Evolutionary conservation across 305 asterid species (phyloP).

Genomic region (Fraxinus dipetala): DNA sequence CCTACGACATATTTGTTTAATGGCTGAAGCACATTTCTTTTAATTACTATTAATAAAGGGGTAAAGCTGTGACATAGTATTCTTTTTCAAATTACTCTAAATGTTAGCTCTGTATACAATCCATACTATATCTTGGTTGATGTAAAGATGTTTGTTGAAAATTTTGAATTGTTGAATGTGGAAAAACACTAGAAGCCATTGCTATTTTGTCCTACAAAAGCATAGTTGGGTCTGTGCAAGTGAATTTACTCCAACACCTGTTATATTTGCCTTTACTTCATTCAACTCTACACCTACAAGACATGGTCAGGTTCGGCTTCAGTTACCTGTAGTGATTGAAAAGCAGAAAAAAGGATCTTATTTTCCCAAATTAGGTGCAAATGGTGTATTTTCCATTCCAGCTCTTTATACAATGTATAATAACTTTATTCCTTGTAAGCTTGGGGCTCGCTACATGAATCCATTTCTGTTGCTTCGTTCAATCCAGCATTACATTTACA

Average conservation of each 20-base stretch:
- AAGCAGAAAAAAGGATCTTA: background rate
- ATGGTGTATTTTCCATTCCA: conserved; percentile 8
- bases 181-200: conserved; percentile 13
- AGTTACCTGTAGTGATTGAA: background rate
- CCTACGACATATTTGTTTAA: conserved; percentile 11
- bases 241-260: conserved; percentile 5
- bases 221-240: background rate
- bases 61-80: background rate
- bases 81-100: background rate
- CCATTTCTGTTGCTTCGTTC: background rate
- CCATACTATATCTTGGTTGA: conserved; percentile 3
- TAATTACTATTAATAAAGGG: background rate
- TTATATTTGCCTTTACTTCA: background rate
- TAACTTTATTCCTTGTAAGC: background rate
- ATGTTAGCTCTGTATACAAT: conserved; percentile 11
- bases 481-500: background rate
- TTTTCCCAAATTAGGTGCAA: conserved; percentile 12
- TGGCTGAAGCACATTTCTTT: conserved; percentile 18
- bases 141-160: conserved; percentile 13
- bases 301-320: background rate
- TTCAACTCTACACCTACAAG: background rate
- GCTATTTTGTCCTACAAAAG: conserved; percentile 11
- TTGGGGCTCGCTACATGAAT: background rate
- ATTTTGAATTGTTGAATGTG: background rate
- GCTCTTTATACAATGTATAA: background rate